Evolutionary conservation across 2,329 filamentous ascomycete genomes (phyloP).

Genomic region (Talaromyces piceae): DNA sequence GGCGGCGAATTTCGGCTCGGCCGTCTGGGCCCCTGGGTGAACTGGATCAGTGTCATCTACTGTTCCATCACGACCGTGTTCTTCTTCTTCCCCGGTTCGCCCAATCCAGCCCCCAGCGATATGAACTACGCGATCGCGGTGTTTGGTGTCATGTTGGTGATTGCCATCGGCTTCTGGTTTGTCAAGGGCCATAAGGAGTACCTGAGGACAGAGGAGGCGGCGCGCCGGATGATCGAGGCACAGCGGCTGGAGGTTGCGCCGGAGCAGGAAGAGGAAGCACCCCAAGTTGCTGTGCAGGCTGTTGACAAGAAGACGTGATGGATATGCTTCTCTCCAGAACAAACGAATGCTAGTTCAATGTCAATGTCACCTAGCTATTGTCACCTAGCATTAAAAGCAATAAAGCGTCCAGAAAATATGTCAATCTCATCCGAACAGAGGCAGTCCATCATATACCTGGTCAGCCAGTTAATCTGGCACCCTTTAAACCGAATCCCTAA

Average conservation of each 20-base stretch:
- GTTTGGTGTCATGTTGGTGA: constrained; percentile 48
- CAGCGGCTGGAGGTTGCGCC: constrained; percentile 18
- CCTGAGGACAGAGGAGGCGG: constrained; percentile 25
- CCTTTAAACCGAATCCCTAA: too few species aligned
- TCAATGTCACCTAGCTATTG: too few species aligned
- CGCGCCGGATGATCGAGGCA: constrained; percentile 22
- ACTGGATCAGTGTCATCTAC: constrained; percentile 46
- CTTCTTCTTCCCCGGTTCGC: constrained; percentile 47
- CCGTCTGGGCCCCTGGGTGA: constrained; percentile 34
- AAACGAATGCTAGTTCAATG: too few species aligned
- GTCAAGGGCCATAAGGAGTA: constrained; percentile 38
- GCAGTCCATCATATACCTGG: too few species aligned
- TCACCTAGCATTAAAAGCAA: too few species aligned
- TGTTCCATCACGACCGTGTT: constrained; percentile 48
- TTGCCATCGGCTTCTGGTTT: constrained; percentile 46
- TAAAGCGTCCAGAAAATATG: too few species aligned
- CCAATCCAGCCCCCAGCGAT: constrained; percentile 40
- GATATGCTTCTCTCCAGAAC: too few species aligned
- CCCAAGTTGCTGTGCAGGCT: neutral
- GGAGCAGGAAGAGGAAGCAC: neutral
- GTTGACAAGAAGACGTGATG: neutral
- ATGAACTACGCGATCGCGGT: constrained; percentile 55
- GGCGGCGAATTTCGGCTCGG: constrained; percentile 39
- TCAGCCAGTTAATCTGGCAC: too few species aligned
- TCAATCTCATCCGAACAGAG: too few species aligned